phyloP scores from a whole-genome alignment of 352 stramenopile species.

The Halophytophthora polymorphica region DNA sequence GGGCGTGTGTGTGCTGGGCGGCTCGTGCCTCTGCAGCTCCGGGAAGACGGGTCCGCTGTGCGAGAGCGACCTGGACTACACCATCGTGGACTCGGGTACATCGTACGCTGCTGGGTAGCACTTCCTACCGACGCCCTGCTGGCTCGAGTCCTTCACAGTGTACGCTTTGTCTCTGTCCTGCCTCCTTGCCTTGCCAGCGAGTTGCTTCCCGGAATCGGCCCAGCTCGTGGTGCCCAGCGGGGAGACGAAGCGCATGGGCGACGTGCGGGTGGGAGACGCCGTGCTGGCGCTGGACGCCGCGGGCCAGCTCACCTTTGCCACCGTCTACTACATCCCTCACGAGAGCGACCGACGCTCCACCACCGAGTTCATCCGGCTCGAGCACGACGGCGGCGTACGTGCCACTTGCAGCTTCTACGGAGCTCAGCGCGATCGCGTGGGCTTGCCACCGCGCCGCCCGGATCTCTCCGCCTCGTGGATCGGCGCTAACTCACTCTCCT shows the following conservation, averaged over 20 bases:
- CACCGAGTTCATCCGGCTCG: slow-evolving; percentile 33
- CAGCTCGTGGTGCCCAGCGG: slow-evolving; percentile 25
- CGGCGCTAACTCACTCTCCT: slow-evolving; percentile 8
- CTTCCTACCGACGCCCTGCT: neutral
- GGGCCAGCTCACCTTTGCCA: slow-evolving; percentile 37
- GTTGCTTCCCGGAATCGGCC: slow-evolving; percentile 58
- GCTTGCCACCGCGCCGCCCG: slow-evolving; percentile 1
- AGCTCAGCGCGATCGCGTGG: slow-evolving; percentile 22
- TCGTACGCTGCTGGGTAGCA: slow-evolving; percentile 4
- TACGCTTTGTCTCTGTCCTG: slow-evolving; percentile 1
- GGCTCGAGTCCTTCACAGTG: neutral
- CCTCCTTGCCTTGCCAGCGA: slow-evolving; percentile 25
- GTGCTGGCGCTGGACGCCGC: slow-evolving; percentile 46
- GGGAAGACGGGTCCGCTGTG: slow-evolving; percentile 60
- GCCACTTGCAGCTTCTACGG: neutral
- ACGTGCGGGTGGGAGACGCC: slow-evolving; percentile 43
- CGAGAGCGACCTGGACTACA: slow-evolving; percentile 45
- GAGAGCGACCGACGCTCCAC: slow-evolving; percentile 16
- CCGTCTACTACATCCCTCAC: slow-evolving; percentile 70
- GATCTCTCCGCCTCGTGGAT: slow-evolving; percentile 4
- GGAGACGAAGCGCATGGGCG: slow-evolving; percentile 18
- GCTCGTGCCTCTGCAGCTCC: slow-evolving; percentile 61
- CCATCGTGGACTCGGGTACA: slow-evolving; percentile 42
- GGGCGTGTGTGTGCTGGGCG: slow-evolving; percentile 61
- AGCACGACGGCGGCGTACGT: slow-evolving; percentile 25